A percentile compares a stretch with the other conserved stretches of the same genome.
phyloP scores from a whole-genome alignment of 768 basidiomycete genomes.

The Lentinula edodes region DNA sequence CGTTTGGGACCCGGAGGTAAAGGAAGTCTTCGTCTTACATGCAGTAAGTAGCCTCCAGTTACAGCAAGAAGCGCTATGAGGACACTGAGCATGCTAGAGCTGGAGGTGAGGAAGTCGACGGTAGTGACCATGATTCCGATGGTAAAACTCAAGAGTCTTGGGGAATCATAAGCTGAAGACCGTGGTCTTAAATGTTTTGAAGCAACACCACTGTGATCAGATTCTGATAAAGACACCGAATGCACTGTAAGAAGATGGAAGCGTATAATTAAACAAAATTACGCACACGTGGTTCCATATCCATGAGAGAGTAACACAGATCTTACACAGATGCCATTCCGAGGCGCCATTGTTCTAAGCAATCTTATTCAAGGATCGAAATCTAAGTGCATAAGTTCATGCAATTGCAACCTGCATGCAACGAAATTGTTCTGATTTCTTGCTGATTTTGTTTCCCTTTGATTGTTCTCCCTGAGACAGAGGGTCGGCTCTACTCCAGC shows the following conservation, averaged over 20 bases:
- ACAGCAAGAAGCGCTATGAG: background rate
- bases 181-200: background rate
- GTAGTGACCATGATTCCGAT: background rate
- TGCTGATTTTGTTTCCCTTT: no score
- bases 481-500: no score
- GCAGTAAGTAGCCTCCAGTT: background rate
- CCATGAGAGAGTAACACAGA: no score
- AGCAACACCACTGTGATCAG: background rate
- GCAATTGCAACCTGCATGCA: no score
- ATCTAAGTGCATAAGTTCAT: no score
- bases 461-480: no score
- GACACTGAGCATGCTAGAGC: background rate
- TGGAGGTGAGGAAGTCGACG: background rate
- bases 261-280: background rate
- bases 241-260: background rate
- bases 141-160: background rate
- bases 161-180: no score
- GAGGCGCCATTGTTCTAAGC: no score
- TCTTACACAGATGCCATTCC: no score
- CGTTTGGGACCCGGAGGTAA: conserved; percentile 23
- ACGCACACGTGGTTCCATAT: background rate
- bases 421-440: no score
- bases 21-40: background rate
- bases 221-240: background rate
- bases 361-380: no score